Base-by-base conservation (phyloP, 805 yeast genomes). In the Kodamaea hsintzibuensis region DNA sequence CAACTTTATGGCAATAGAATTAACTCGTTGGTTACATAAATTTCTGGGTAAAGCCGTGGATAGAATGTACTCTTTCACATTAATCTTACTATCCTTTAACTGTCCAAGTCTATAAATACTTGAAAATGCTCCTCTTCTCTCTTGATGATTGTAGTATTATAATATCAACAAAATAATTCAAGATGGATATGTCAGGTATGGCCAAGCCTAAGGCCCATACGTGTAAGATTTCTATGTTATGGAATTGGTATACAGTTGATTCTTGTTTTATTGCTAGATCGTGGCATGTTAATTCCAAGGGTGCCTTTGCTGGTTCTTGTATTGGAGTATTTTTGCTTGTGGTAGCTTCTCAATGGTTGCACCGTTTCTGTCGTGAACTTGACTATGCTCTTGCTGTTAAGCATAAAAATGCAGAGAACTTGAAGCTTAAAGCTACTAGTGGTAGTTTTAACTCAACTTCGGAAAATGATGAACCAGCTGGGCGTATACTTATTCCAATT, bases 211-310 rank as follows among this genome's bases (percentile, higher is more conserved):
- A 53, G 10, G 49, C 57, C 6, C 56, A 56, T 46, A 27, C 58
- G 18, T 71, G 75, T 58, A 71, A 71, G 50, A 71, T 72, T 39
- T 70, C 75, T 47, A 86, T 86, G 91, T 67, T 83, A 55, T 86
- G 91, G 90, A 86, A 86, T 65, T 86, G 91, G 90, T 73, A 83
- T 59, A 84, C 88, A 0, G 75, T 85, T 27, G 85, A 86, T 59
- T 71, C 85, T 4, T 86, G 90, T 64, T 86, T 86, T 62, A 74
- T 86, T 56, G 77, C 89, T 7, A 72, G 66, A 45, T 70, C 85
- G 30, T 86, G 91, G 91, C 88, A 82, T 55, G 82, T 83, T 45
- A 74, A 68, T 13, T 72, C 84, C 2, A 72, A 71, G 52, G 86
- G 85, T 0, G 83, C 77, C 68, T 86, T 86, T 70, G 90, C 88